Evolutionary conservation across 345 rosid species (phyloP).

Genomic region (Conringia planisiliqua): DNA sequence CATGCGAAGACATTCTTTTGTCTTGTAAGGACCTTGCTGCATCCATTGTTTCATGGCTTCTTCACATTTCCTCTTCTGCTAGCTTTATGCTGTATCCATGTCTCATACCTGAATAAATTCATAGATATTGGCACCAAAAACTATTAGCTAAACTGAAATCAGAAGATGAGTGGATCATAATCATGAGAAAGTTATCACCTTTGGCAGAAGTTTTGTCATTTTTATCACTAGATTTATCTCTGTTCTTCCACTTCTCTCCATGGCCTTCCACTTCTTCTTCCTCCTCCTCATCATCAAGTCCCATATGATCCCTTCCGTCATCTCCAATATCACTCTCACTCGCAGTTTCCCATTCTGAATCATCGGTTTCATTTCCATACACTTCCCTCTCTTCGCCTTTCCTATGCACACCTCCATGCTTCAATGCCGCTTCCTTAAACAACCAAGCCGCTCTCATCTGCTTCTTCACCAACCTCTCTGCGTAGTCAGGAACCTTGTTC

Average conservation of each 20-base stretch:
- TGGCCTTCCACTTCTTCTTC: slow-evolving; percentile 55
- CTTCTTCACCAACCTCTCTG: slow-evolving; percentile 91
- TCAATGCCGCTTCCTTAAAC: slow-evolving; percentile 87
- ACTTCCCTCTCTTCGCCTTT: slow-evolving; percentile 63
- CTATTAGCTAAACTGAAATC: neutral
- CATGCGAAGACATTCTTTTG: neutral
- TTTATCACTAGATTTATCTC: slow-evolving; percentile 38
- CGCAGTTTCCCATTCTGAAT: slow-evolving; percentile 97
- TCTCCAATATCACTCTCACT: slow-evolving; percentile 94
- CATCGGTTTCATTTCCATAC: slow-evolving; percentile 76
- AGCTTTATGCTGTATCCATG: slow-evolving; percentile 55
- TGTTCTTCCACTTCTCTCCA: slow-evolving; percentile 29
- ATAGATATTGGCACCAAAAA: slow-evolving; percentile 5
- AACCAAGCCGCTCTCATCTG: slow-evolving; percentile 99
- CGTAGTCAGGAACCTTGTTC: slow-evolving; percentile 97
- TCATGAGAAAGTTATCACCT: slow-evolving; percentile 37
- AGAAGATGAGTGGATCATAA: neutral
- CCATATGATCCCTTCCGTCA: slow-evolving; percentile 75
- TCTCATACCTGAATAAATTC: slow-evolving; percentile 49
- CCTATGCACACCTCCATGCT: slow-evolving; percentile 82
- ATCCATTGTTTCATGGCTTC: neutral
- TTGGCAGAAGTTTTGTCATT: slow-evolving; percentile 47
- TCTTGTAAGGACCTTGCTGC: neutral
- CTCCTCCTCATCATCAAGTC: slow-evolving; percentile 62
- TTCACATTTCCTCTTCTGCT: slow-evolving; percentile 53